Evolutionary conservation across 768 basidiomycete species (phyloP).

Genomic region (Pleurotus platypus): DNA sequence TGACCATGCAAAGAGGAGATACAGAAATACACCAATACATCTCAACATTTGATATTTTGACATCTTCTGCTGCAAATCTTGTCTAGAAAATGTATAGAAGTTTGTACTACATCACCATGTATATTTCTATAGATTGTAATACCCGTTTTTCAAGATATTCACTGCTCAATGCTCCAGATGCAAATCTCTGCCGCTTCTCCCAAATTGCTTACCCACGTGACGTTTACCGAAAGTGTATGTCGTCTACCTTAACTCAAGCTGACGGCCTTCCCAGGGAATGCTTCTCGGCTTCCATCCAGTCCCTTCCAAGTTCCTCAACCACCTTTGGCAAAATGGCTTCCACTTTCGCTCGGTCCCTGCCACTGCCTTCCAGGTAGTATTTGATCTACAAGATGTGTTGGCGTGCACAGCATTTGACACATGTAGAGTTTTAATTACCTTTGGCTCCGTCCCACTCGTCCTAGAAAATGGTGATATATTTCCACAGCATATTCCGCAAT

Average conservation of each 20-base stretch:
- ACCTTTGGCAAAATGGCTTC: constrained; percentile 47
- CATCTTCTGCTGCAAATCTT: no score
- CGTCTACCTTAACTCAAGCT: neutral
- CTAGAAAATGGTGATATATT: constrained; percentile 27
- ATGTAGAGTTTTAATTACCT: constrained; percentile 38
- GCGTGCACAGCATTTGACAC: neutral
- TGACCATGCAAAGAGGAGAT: no score
- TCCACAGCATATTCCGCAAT: neutral
- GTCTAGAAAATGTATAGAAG: no score
- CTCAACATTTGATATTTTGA: no score
- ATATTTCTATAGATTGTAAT: no score
- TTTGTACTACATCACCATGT: no score
- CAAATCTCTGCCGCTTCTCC: no score
- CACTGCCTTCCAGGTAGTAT: constrained; percentile 83
- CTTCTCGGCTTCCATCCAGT: constrained; percentile 69
- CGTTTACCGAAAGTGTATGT: no score
- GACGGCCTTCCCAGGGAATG: constrained; percentile 37
- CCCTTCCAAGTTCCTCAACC: constrained; percentile 53
- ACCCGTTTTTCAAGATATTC: no score
- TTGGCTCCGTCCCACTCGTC: constrained; percentile 89
- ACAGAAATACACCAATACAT: no score
- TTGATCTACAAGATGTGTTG: constrained; percentile 57
- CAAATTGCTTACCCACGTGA: no score
- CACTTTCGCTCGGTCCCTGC: constrained; percentile 46
- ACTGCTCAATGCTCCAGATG: no score